These are phyloP conservation scores for Coniferiporia sulphurascens DNA, from an alignment of 1,284 basidiomycete species.

Conservation along the genomic window DNA sequence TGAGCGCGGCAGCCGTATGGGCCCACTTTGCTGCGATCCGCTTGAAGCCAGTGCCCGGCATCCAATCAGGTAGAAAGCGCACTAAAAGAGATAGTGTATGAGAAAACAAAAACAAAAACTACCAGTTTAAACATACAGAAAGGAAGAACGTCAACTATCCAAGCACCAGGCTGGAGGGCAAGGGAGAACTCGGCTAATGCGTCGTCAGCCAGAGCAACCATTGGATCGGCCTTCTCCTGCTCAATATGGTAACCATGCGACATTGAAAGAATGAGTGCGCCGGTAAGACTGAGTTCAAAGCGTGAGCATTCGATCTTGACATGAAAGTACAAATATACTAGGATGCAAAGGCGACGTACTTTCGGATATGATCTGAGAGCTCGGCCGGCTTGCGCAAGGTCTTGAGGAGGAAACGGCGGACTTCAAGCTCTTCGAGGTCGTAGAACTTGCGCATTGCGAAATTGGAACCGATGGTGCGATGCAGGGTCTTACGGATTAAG, in stretches of 20 bases:
- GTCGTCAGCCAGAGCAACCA: constrained; percentile 15
- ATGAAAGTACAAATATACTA: no score
- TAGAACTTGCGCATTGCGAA: constrained; percentile 13
- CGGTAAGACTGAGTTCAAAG: constrained; percentile 2
- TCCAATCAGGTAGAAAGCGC: constrained; percentile 18
- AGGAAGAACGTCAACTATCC: constrained; percentile 21
- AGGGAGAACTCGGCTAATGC: constrained; percentile 17
- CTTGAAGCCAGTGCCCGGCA: constrained; percentile 18
- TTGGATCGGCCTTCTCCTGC: constrained; percentile 13
- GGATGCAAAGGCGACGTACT: not conserved
- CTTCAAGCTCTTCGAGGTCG: constrained; percentile 9
- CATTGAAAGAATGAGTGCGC: constrained; percentile 18
- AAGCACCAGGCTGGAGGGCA: constrained; percentile 18
- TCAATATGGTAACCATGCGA: constrained; percentile 19
- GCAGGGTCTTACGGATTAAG: constrained; percentile 6
- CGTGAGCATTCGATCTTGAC: no score
- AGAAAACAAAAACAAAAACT: not conserved
- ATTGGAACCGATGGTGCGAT: constrained; percentile 14
- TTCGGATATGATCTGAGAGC: constrained; percentile 14
- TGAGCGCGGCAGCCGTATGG: constrained; percentile 4
- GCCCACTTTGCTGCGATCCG: constrained; percentile 4
- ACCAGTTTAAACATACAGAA: constrained; percentile 5
- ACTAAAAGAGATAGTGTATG: constrained; percentile 5
- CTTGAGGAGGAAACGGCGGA: constrained; percentile 11
- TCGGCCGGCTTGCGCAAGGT: constrained; percentile 1